Evolutionary conservation across 805 yeast species (phyloP), one percentile per base, ranked within the genome.

Genomic region (Grigorovia humatica): DNA sequence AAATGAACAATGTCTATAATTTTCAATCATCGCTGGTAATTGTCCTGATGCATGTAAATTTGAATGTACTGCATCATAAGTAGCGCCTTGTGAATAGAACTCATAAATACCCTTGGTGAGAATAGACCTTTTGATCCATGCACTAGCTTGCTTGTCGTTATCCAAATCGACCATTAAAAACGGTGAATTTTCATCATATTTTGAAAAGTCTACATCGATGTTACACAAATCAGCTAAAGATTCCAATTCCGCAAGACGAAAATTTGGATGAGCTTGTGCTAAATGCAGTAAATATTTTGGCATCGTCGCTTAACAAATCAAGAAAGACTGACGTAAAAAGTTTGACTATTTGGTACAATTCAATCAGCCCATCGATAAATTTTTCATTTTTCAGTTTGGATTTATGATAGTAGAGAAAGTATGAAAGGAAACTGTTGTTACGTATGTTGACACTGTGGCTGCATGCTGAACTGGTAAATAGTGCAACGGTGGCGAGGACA

Each of bases 241-340:
- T 59, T 85, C 88, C 40, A 93, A 69, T 68, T 91, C 99, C 0
- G 96, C 87, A 41, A 69, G 69, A 48, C 98, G 74, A 68, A 91
- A 91, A 53, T 78, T 76, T 48, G 83, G 81, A 62, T 88, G 89
- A 44, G 83, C 78, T 68, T 90, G 96, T 2, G 96, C 96, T 63
- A 93, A 75, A 62, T 84, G 81, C n/a, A 93, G 72, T 47, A 91
- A 65, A 62, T 88, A 93, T 51, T 75, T 77, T 47, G 42, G 35
- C 42, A 46, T 46, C 6, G 17, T 45, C 27, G 6, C 27, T 23
- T 23, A 23, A 23, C 27, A 6, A 23, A 4, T 23, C 27, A 23
- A 23, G 27, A 23, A 23, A 23, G 6, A 23, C 27, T 23, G 27
- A 23, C 6, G 27, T 23, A 23, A 6, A n/a, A 23, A 6, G 27